Percentiles rank a stretch among this genome's conserved stretches.
phyloP scores from a whole-genome alignment of 1,284 basidiomycete genomes.

The Mycena citricolor region DNA sequence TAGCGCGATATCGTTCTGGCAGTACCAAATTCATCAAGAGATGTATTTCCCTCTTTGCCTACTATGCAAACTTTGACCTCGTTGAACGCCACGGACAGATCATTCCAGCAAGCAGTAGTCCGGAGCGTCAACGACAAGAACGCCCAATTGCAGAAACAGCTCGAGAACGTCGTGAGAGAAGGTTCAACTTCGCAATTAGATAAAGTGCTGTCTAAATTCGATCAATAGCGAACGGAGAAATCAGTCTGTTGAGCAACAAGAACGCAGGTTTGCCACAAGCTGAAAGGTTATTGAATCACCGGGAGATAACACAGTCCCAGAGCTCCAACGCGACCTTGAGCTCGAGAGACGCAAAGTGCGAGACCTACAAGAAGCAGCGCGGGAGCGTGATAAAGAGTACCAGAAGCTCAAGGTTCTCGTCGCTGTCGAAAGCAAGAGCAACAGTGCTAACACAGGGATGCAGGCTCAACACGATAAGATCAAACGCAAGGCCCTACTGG shows the following conservation, averaged over 20 bases:
- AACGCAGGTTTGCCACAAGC: slow-evolving; percentile 56
- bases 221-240: slow-evolving; percentile 75
- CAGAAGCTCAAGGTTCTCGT: slow-evolving; percentile 78
- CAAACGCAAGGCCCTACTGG: slow-evolving; percentile 74
- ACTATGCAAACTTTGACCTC: too few species aligned
- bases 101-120: slow-evolving; percentile 78
- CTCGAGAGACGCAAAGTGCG: slow-evolving; percentile 69
- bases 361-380: slow-evolving; percentile 69
- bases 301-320: too few species aligned
- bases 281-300: background rate
- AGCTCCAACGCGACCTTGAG: slow-evolving; percentile 75
- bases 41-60: slow-evolving; percentile 50
- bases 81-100: slow-evolving; percentile 53
- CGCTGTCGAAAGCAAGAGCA: too few species aligned
- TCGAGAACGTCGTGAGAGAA: slow-evolving; percentile 79
- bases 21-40: slow-evolving; percentile 84
- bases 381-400: slow-evolving; percentile 82
- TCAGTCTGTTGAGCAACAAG: slow-evolving; percentile 68
- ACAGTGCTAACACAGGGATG: background rate
- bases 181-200: too few species aligned
- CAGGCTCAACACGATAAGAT: slow-evolving; percentile 72
- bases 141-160: slow-evolving; percentile 74
- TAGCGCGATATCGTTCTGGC: slow-evolving; percentile 83
- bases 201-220: slow-evolving; percentile 11
- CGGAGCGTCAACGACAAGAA: slow-evolving; percentile 79